Conservation (phyloP, 2,329 filamentous ascomycete genomes). For the Aspergillus amoenus region DNA sequence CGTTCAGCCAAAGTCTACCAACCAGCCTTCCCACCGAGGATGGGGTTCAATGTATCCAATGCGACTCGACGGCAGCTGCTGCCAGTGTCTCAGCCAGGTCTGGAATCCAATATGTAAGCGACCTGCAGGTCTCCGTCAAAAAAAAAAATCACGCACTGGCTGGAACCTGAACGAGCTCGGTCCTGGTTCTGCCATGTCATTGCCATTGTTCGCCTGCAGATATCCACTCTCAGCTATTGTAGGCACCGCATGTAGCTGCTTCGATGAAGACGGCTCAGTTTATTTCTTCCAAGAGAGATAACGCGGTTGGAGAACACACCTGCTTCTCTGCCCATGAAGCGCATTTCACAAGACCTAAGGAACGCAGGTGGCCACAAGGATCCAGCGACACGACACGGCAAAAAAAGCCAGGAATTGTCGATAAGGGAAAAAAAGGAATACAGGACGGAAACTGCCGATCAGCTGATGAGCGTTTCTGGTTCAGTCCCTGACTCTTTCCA, state of each 20-base stretch:
- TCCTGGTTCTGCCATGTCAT: not conserved
- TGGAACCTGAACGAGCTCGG: slow-evolving; percentile 20
- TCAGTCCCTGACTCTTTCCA: no score
- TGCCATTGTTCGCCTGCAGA: slow-evolving; percentile 4
- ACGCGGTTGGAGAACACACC: not conserved
- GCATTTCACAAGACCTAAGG: not conserved
- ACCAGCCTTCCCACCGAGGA: not conserved
- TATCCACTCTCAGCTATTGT: not conserved
- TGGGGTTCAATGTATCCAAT: not conserved
- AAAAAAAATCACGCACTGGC: slow-evolving; percentile 27
- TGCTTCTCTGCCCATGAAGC: not conserved
- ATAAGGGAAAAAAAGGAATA: not conserved
- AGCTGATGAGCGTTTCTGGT: not conserved
- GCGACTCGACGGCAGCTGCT: slow-evolving; percentile 12
- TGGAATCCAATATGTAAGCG: slow-evolving; percentile 10
- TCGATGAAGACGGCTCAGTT: not conserved
- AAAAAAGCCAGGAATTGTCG: not conserved
- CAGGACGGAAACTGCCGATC: not conserved
- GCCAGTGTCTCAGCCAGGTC: not conserved
- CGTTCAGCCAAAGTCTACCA: not conserved
- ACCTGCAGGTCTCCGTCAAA: slow-evolving; percentile 30
- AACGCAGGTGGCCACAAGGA: slow-evolving; percentile 7
- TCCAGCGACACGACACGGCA: slow-evolving; percentile 1
- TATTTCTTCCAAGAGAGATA: not conserved
- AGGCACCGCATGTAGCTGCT: not conserved